These are phyloP conservation scores for Ammopiptanthus mongolicus DNA, from an alignment of 306 rosid genomes.

Conservation along the genomic window DNA sequence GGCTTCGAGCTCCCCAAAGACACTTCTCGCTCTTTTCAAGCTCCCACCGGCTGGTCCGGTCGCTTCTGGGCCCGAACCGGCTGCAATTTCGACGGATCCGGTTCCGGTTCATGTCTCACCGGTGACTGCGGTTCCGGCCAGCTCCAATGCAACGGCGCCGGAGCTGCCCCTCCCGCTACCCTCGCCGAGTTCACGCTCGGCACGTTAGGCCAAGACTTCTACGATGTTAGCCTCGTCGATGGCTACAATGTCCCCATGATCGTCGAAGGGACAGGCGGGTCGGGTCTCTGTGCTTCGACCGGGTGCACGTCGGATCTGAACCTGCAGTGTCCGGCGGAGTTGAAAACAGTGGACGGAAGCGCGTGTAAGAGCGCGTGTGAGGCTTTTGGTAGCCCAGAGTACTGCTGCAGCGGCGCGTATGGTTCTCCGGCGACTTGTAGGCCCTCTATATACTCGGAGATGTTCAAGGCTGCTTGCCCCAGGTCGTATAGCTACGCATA, in stretches of 20 bases:
- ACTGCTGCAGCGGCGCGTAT: constrained; percentile 78
- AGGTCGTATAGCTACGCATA: constrained; percentile 88
- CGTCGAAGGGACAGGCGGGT: constrained; percentile 80
- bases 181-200: constrained; percentile 95
- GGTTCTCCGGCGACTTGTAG: constrained; percentile 62
- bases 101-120: constrained; percentile 68
- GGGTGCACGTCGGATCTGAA: constrained; percentile 86
- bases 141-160: constrained; percentile 84
- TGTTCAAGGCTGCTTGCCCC: constrained; percentile 83
- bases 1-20: constrained; percentile 86
- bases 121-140: constrained; percentile 88
- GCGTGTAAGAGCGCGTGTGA: constrained; percentile 98
- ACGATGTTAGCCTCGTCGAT: constrained; percentile 96
- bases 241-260: constrained; percentile 82
- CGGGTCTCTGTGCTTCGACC: constrained; percentile 70
- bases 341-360: constrained; percentile 54
- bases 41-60: constrained; percentile 98
- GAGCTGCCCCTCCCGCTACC: constrained; percentile 84
- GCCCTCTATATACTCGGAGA: constrained; percentile 72
- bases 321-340: constrained; percentile 72
- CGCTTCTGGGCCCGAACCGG: constrained; percentile 91
- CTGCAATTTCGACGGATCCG: constrained; percentile 75
- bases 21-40: constrained; percentile 61
- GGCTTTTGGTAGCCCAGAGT: constrained; percentile 86
- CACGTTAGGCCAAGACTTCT: constrained; percentile 79